Conservation (phyloP, 78 protist genomes). For the Goniomonas avonlea region DNA sequence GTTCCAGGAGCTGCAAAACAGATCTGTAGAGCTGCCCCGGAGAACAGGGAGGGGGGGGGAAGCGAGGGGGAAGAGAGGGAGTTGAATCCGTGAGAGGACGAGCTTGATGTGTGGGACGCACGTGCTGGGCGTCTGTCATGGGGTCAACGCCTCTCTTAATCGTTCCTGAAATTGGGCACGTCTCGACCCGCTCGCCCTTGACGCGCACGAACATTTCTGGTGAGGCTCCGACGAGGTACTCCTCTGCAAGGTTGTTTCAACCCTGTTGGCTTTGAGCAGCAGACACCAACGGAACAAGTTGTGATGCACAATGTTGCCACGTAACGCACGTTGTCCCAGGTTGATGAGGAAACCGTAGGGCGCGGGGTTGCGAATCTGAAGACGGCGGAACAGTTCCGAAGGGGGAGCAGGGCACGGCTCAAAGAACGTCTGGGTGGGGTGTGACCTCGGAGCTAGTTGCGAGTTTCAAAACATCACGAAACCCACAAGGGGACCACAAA, state of each 20-base stretch:
- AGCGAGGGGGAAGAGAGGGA: no score
- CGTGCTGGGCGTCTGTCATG: no score
- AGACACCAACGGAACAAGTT: no score
- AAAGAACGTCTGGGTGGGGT: constrained; percentile 23
- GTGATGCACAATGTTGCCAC: no score
- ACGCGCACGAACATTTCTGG: constrained; percentile 44
- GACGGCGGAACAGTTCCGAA: constrained; percentile 6
- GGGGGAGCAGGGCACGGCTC: constrained; percentile 34
- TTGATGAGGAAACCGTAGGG: constrained; percentile 29
- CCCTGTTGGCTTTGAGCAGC: no score
- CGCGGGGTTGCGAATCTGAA: constrained; percentile 33
- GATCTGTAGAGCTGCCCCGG: not conserved
- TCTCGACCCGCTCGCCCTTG: not conserved
- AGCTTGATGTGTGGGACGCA: no score
- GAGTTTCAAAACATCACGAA: not conserved
- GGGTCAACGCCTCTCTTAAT: not conserved
- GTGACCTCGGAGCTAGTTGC: not conserved
- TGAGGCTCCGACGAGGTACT: constrained; percentile 37
- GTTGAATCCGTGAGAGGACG: no score
- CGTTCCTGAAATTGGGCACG: constrained; percentile 37
- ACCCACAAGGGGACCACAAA: not conserved
- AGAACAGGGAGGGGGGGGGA: not conserved
- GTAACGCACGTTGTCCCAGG: constrained; percentile 25
- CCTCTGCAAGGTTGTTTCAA: no score
- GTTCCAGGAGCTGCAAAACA: no score